Evolutionary conservation across 73 alveolate species (phyloP).

Genomic region (Paramecium pentaurelia): DNA sequence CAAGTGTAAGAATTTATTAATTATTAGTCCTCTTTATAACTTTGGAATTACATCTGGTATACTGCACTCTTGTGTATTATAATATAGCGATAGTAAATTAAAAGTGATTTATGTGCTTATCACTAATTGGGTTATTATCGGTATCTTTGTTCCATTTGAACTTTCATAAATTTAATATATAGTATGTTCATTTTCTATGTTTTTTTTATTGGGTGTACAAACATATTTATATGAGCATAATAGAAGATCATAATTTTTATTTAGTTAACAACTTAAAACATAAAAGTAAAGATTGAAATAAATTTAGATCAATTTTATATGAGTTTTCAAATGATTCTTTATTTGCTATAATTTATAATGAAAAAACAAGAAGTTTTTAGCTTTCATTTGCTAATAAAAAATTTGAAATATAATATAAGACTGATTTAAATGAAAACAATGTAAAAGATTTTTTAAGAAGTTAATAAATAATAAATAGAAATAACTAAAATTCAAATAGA

Average conservation of each 20-base stretch:
- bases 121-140: not conserved
- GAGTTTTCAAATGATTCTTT: not conserved
- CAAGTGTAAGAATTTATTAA: not conserved
- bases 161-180: not conserved
- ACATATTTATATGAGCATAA: not conserved
- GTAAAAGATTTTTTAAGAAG: not conserved
- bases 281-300: not conserved
- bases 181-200: not conserved
- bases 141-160: not conserved
- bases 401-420: not conserved
- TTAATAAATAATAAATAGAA: not conserved
- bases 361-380: not conserved
- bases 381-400: not conserved
- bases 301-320: not conserved
- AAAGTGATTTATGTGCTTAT: not conserved
- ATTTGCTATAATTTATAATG: not conserved
- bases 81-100: not conserved
- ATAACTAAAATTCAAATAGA: not conserved
- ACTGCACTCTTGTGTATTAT: not conserved
- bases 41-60: not conserved
- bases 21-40: not conserved
- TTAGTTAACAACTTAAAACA: not conserved
- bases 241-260: too few relatives aligned
- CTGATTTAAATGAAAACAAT: not conserved
- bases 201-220: not conserved